Evolutionary conservation across 1,284 basidiomycete species (phyloP).

Genomic region (Sparassis latifolia): DNA sequence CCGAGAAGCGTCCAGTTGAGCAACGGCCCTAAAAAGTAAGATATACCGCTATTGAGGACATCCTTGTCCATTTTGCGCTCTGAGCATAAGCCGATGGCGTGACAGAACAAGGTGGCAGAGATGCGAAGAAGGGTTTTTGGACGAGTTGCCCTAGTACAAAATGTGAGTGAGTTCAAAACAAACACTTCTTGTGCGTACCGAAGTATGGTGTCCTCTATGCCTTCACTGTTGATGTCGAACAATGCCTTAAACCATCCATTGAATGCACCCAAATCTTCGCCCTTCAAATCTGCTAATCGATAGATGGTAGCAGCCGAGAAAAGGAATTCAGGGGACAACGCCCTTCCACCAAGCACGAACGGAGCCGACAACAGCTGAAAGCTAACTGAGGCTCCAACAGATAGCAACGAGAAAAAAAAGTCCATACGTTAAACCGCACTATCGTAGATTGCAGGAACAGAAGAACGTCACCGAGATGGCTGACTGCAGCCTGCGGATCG

Average conservation of each 20-base stretch:
- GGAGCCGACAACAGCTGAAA: constrained; percentile 11
- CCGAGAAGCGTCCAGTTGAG: constrained; percentile 76
- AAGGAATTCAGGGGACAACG: constrained; percentile 45
- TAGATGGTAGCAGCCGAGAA: constrained; percentile 40
- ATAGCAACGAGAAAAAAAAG: constrained; percentile 1
- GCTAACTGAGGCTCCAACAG: background rate
- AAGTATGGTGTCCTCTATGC: constrained; percentile 74
- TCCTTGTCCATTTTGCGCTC: constrained; percentile 58
- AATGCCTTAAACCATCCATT: constrained; percentile 66
- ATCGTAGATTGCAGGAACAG: constrained; percentile 62
- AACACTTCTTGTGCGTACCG: constrained; percentile 35
- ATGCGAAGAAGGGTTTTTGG: constrained; percentile 62
- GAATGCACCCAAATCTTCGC: constrained; percentile 46
- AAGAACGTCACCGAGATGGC: constrained; percentile 68
- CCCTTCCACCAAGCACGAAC: constrained; percentile 32
- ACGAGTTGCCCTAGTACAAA: constrained; percentile 34
- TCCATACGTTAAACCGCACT: constrained; percentile 53
- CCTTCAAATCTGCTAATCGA: constrained; percentile 34
- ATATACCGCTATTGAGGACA: constrained; percentile 62
- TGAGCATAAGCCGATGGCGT: constrained; percentile 45
- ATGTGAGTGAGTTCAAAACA: background rate
- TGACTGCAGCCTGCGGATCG: constrained; percentile 74
- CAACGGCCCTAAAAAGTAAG: constrained; percentile 67
- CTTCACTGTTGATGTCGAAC: constrained; percentile 71
- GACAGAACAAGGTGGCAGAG: constrained; percentile 56